Percentiles rank a stretch among this genome's conserved stretches.
Conservation (phyloP, 2,329 filamentous ascomycete species). For the Blastomyces silverae region DNA sequence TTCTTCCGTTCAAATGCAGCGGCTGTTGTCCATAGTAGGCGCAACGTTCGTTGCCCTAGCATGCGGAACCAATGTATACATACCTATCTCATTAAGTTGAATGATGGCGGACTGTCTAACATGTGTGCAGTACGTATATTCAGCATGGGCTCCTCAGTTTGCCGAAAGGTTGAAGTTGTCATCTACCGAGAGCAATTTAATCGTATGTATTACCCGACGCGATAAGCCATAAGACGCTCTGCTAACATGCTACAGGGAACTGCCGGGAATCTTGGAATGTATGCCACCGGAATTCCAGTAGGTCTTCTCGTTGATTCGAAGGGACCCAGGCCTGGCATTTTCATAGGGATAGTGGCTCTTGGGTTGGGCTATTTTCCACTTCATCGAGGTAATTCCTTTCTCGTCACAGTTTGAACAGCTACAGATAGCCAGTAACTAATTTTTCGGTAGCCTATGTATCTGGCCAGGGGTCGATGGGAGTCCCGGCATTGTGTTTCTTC, state of each 20-base stretch:
- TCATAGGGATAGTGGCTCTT: conserved; percentile 66
- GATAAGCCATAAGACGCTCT: conserved; percentile 14
- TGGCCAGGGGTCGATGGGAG: conserved; percentile 53
- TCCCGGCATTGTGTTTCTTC: conserved; percentile 65
- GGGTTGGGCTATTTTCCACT: conserved; percentile 80
- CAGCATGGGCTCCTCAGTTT: conserved; percentile 94
- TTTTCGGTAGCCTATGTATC: conserved; percentile 58
- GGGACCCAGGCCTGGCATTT: conserved; percentile 70
- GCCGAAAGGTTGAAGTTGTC: conserved; percentile 78
- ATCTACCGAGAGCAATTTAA: conserved; percentile 87
- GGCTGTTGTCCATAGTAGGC: conserved; percentile 75
- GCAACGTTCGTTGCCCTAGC: conserved; percentile 79
- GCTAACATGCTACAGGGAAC: conserved; percentile 45
- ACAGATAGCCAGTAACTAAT: not conserved
- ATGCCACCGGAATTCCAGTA: conserved; percentile 78
- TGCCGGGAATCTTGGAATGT: conserved; percentile 70
- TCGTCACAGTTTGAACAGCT: not conserved
- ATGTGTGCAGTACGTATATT: conserved; percentile 78
- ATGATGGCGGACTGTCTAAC: conserved; percentile 20
- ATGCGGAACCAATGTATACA: conserved; percentile 78
- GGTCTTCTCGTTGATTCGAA: conserved; percentile 79
- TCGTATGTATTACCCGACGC: conserved; percentile 50
- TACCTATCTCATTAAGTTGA: conserved; percentile 15
- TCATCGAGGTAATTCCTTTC: conserved; percentile 46
- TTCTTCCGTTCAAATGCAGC: conserved; percentile 40